Base-by-base conservation (phyloP, 2,329 filamentous ascomycete genomes). In the Paracoccidioides lutzii region DNA sequence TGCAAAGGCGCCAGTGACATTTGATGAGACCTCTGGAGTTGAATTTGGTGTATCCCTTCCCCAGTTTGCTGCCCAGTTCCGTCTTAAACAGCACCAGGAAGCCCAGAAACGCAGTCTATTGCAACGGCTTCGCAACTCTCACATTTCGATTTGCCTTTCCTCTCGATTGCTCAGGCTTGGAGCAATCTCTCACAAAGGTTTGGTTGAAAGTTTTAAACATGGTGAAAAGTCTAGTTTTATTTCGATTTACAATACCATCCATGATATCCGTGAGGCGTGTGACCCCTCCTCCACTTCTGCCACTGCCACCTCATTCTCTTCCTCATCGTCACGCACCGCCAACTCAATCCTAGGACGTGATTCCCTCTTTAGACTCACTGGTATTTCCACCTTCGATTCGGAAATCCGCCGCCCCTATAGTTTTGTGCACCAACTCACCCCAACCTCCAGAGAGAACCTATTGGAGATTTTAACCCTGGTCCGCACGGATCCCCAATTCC, bases 401-500 rank as follows among this genome's bases (percentile, higher is more conserved):
- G 59, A 65, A 40, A 56, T 65, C 58, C 64, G 65, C 55, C 66
- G 59, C 57, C 61, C 67, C 50, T 64, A 65, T 55, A 69, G 69
- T 57, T 74, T 75, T 58, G 69, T 73, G 55, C 63, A 86, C 67
- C 83, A 90, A 65, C 80, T 97, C 52, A 87, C 90, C 53, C 76
- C 81, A 56, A 83, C 85, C 59, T 83, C 88, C 55, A 79, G 88
- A 66, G 82, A 88, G 59, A 82, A 84, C 45, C 81, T 96, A 57
- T 69, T 96, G 57, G 81, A 83, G 59, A 91, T 97, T 66, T 74
- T 97, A 63, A 84, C 82, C 51, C 82, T 88, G 70, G 80, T 96
- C 59, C 83, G 91, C 63, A 90, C 86, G 60, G 90, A 95, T 68
- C 84, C 89, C 41, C 84, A 90, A 65, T 97, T 94, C 71, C 71